Base-by-base conservation (phyloP, 495 filamentous ascomycete species). In the Hypoxylon subgilvum region DNA sequence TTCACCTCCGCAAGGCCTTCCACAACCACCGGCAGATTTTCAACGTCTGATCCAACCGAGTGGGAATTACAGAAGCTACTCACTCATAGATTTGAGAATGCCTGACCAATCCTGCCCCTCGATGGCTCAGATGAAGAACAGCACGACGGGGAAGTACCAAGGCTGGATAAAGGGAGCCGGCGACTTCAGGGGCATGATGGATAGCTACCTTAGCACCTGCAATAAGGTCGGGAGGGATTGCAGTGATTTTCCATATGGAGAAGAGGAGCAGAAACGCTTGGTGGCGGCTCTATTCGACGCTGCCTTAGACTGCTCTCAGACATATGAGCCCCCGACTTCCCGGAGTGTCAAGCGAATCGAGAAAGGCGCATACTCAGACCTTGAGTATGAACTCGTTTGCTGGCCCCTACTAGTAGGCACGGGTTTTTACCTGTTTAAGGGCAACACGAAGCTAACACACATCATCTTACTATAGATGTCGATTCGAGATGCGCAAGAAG, bases 401-500 rank as follows among this genome's bases (percentile, higher is more conserved):
- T 57, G 53, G 53, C 53, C 53, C 1, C 19, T 57, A 6, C 22
- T 57, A 21, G 53, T 57, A 42, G 19, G 53, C 13, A 8, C 3
- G 1, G 9, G 18, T 27, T 27, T 27, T 27, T 27, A 4, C 23
- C 4, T 3, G 23, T 27, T 27, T 3, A 27, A 27, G 8, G 4
- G 23, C 23, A 8, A 14, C 18, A 13, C 1, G 2, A 6, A 3
- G 3, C 53, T 57, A 35, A 57, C 27, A n/a, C n/a, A n/a, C 1
- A 9, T 16, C 1, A 6, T 27, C n/a, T n/a, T n/a, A n/a, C n/a
- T n/a, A n/a, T n/a, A 57, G 53, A 8, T 49, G 10, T 57, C 53
- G 5, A 43, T 30, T n/a, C 34, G 21, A 0, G 36, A 49, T 7
- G 43, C 53, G 0, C 53, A 57, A 10, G 10, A 4, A 0, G 53